phyloP scores from a whole-genome alignment of 106 monocot genomes.

The Dendrobium nobile region DNA sequence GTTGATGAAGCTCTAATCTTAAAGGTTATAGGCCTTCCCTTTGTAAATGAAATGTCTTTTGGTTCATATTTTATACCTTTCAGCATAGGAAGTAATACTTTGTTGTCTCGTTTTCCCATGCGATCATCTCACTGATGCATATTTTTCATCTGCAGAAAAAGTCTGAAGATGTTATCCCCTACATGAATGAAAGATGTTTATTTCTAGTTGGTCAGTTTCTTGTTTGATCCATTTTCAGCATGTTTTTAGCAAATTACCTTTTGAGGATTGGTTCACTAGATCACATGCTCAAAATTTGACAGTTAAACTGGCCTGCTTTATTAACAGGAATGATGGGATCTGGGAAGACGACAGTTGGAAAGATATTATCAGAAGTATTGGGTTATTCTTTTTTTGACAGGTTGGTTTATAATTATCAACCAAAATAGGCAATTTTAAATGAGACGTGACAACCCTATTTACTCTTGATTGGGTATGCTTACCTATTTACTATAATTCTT shows the following conservation, averaged over 20 bases:
- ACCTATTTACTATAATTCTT: neutral
- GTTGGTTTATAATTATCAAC: conserved; percentile 20
- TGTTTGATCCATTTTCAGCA: neutral
- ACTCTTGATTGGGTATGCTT: neutral
- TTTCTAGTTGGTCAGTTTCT: conserved; percentile 56
- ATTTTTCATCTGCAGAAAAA: conserved; percentile 33
- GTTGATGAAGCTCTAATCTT: conserved; percentile 40
- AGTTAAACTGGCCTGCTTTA: neutral
- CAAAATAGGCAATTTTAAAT: neutral
- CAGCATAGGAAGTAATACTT: neutral
- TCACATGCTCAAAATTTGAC: conserved; percentile 6
- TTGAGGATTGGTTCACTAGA: too few species aligned
- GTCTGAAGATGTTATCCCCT: conserved; percentile 33
- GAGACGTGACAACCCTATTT: neutral
- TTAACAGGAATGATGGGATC: conserved; percentile 96
- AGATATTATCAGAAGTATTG: conserved; percentile 78
- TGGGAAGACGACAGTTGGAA: conserved; percentile 87
- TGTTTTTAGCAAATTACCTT: neutral
- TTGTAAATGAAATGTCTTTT: neutral
- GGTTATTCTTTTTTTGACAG: conserved; percentile 94
- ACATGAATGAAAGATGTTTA: conserved; percentile 43
- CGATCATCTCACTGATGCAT: neutral
- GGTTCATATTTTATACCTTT: neutral
- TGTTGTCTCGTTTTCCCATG: neutral
- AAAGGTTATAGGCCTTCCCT: conserved; percentile 17